Conservation (phyloP, 1,284 basidiomycete genomes). For the Moniliella sp. region DNA sequence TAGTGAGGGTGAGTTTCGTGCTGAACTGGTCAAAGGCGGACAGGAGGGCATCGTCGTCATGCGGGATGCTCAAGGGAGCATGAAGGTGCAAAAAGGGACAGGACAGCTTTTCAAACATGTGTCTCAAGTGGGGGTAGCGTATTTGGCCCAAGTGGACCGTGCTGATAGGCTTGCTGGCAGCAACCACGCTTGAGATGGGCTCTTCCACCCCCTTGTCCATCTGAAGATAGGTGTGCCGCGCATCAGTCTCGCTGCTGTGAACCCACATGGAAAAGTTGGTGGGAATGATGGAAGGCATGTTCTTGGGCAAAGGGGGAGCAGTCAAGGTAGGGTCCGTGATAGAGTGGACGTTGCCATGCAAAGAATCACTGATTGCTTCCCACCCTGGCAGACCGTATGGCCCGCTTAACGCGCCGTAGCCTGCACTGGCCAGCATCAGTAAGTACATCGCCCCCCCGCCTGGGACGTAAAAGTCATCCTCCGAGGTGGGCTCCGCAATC, state of each 20-base stretch:
- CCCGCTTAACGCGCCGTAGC: constrained; percentile 23
- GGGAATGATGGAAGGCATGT: constrained; percentile 25
- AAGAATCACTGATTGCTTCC: too few species aligned
- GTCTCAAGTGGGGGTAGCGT: constrained; percentile 29
- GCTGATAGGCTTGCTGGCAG: too few species aligned
- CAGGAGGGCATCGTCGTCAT: constrained; percentile 16
- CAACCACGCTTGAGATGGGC: too few species aligned
- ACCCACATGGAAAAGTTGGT: constrained; percentile 30
- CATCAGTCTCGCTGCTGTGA: constrained; percentile 18
- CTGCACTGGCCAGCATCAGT: constrained; percentile 24
- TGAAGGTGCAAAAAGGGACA: constrained; percentile 36
- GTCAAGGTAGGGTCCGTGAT: too few species aligned
- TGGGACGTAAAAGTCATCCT: constrained; percentile 33
- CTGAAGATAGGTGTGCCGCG: constrained; percentile 28
- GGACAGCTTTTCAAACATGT: constrained; percentile 30
- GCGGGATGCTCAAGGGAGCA: constrained; percentile 33
- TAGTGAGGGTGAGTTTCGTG: constrained; percentile 26
- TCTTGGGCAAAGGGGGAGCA: too few species aligned
- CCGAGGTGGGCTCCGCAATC: constrained; percentile 25
- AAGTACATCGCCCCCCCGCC: constrained; percentile 33
- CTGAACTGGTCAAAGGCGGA: constrained; percentile 22
- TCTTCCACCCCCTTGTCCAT: too few species aligned
- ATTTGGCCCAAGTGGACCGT: constrained; percentile 14
- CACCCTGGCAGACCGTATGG: too few species aligned
- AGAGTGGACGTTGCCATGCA: too few species aligned